Evolutionary conservation across 148 eudicot genomes (phyloP), one percentile per base, ranked within the genome.

Genomic region (Silene latifolia): DNA sequence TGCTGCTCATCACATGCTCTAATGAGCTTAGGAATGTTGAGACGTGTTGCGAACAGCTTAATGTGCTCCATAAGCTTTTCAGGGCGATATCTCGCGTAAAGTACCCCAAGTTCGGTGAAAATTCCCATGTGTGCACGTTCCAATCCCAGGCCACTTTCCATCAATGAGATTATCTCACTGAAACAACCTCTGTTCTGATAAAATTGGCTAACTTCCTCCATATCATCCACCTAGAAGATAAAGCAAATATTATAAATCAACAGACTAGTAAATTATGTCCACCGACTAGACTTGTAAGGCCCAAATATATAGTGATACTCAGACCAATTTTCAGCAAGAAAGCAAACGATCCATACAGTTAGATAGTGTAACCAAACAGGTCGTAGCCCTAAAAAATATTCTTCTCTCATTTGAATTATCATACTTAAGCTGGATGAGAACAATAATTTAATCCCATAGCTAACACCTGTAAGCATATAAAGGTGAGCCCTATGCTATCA

Each of bases 61-160:
- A 94, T 91, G 84, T 94, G 98, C 85, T 94, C 98, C 98, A 94
- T 94, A 76, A 94, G 97, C 88, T 94, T 94, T 88, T 94, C 97
- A 69, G 90, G 75, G 72, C 98, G 95, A 76, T 94, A 94, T 82
- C 98, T 87, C 56, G 98, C 98, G 82, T 94, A 94, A 80, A 94
- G 96, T 63, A 94, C 96, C 25, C 98, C 98, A 73, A 94, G 84
- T 79, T 94, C 98, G 8, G 98, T 94, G 57, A 94, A 94, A 70
- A 94, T 94, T 53, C 98, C 98, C 98, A 94, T 94, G 81, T 94
- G 98, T 58, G 98, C 97, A 77, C 98, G 96, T 79, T 94, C 98
- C 86, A 94, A 86, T 67, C 98, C 98, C 72, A 94, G 81, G 60
- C 98, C 98, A 82, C 98, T 94, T 82, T 94, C 97, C 98, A 94